Conservation (phyloP, 768 basidiomycete genomes). For the Tricholoma furcatifolium region DNA sequence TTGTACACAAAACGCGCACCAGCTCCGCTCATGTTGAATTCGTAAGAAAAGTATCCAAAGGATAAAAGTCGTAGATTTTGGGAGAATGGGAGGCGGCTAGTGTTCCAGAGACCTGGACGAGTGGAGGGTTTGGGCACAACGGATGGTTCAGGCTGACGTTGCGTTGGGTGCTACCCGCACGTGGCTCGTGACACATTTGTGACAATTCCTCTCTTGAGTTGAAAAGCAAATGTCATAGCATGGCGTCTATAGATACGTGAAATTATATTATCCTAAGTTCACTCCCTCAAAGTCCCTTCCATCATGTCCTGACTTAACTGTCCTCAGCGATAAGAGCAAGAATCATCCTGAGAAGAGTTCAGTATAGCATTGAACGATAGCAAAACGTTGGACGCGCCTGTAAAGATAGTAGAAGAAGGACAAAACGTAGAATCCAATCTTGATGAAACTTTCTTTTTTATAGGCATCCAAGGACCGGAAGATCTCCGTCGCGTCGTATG, state of each 20-base stretch:
- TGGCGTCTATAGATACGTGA: constrained; percentile 7
- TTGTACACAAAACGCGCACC: constrained; percentile 29
- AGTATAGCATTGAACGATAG: not conserved
- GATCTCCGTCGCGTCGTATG: constrained; percentile 99
- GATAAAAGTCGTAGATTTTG: constrained; percentile 5
- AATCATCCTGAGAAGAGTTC: constrained; percentile 60
- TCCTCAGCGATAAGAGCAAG: constrained; percentile 74
- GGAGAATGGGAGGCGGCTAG: not conserved
- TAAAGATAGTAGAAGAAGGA: constrained; percentile 94
- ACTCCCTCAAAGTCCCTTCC: not conserved
- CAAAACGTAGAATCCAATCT: constrained; percentile 88
- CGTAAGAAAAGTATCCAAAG: constrained; percentile 14
- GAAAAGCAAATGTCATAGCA: constrained; percentile 4
- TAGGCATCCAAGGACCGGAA: constrained; percentile 91
- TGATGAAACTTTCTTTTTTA: constrained; percentile 95
- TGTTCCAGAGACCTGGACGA: constrained; percentile 3
- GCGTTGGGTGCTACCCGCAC: constrained; percentile 10
- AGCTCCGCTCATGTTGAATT: constrained; percentile 39
- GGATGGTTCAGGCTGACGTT: constrained; percentile 16
- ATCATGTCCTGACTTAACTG: constrained; percentile 44
- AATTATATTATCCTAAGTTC: constrained; percentile 7
- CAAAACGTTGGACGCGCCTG: constrained; percentile 48
- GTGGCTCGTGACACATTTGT: constrained; percentile 9
- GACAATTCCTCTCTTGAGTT: not conserved
- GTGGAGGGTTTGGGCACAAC: constrained; percentile 2